Conservation (phyloP, 2,329 filamentous ascomycete species). For the Daldinia sp. region DNA sequence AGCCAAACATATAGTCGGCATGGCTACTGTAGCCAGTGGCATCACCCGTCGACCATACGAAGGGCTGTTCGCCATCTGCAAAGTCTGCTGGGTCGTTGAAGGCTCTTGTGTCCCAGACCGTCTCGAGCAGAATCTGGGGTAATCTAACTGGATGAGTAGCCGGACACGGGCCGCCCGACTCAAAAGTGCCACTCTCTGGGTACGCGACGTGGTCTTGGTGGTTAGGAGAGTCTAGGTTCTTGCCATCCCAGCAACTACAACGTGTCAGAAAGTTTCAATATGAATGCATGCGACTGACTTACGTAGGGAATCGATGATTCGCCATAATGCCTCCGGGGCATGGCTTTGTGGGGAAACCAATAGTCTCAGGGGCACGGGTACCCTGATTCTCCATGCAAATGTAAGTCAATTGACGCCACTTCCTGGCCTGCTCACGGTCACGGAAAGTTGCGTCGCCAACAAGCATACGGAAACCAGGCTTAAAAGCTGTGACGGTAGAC, state of each 20-base stretch:
- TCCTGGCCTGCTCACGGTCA: slow-evolving; percentile 46
- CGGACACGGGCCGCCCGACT: slow-evolving; percentile 55
- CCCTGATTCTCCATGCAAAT: slow-evolving; percentile 51
- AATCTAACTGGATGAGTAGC: slow-evolving; percentile 48
- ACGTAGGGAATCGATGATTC: slow-evolving; percentile 49
- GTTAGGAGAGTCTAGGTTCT: slow-evolving; percentile 47
- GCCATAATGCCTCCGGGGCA: slow-evolving; percentile 55
- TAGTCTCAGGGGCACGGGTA: slow-evolving; percentile 51
- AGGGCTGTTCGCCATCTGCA: slow-evolving; percentile 44
- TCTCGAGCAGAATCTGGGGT: slow-evolving; percentile 55
- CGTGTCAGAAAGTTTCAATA: neutral
- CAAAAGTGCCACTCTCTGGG: slow-evolving; percentile 52
- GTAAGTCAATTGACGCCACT: slow-evolving; percentile 52
- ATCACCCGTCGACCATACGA: slow-evolving; percentile 52
- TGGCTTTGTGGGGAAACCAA: slow-evolving; percentile 50
- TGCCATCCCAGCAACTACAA: slow-evolving; percentile 45
- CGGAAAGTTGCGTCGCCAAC: slow-evolving; percentile 52
- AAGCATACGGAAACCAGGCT: slow-evolving; percentile 59
- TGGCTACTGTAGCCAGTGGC: slow-evolving; percentile 50
- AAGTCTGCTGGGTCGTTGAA: slow-evolving; percentile 43
- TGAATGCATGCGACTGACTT: neutral
- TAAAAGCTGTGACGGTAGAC: slow-evolving; percentile 54
- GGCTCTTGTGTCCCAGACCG: slow-evolving; percentile 41
- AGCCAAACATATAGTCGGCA: slow-evolving; percentile 55
- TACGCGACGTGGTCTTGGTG: slow-evolving; percentile 54